A percentile compares a stretch with the other conserved stretches of the same genome.
These are phyloP conservation scores for Panellus pusillus DNA, from an alignment of 768 basidiomycete genomes.

Conservation along the genomic window DNA sequence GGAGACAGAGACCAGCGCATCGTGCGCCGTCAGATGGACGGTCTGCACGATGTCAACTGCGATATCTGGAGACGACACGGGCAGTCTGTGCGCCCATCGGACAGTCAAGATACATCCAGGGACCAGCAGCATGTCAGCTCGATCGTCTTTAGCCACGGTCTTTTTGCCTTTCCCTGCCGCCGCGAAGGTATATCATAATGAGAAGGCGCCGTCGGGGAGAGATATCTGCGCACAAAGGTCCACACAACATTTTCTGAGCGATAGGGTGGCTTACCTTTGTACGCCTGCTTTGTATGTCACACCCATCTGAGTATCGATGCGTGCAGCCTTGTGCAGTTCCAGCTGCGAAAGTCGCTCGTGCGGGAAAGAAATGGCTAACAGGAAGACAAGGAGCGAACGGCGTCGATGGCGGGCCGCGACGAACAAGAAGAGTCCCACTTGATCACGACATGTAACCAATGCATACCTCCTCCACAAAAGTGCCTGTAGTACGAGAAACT, in stretches of 20 bases:
- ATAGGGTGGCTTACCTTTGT: conserved; percentile 6
- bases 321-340: conserved; percentile 8
- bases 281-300: conserved; percentile 14
- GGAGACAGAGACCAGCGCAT: conserved; percentile 54
- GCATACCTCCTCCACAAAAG: too few relatives aligned
- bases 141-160: conserved; percentile 40
- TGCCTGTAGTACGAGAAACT: too few relatives aligned
- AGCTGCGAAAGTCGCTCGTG: conserved; percentile 11
- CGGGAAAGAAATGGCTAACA: conserved; percentile 11
- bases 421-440: too few relatives aligned
- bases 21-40: conserved; percentile 41
- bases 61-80: conserved; percentile 36
- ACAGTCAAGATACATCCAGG: conserved; percentile 46
- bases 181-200: conserved; percentile 56
- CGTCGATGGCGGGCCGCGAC: conserved; percentile 13
- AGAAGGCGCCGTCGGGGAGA: conserved; percentile 42
- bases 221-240: conserved; percentile 29
- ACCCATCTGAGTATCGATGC: conserved; percentile 16
- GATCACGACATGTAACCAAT: too few relatives aligned
- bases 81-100: conserved; percentile 32
- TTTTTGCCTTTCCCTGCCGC: conserved; percentile 56
- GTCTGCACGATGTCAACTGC: conserved; percentile 43
- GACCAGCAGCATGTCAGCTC: conserved; percentile 57
- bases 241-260: background rate
- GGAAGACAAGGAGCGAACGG: conserved; percentile 8